These are phyloP conservation scores for Macaranga tanarius DNA, from an alignment of 441 rosid species.

Conservation along the genomic window DNA sequence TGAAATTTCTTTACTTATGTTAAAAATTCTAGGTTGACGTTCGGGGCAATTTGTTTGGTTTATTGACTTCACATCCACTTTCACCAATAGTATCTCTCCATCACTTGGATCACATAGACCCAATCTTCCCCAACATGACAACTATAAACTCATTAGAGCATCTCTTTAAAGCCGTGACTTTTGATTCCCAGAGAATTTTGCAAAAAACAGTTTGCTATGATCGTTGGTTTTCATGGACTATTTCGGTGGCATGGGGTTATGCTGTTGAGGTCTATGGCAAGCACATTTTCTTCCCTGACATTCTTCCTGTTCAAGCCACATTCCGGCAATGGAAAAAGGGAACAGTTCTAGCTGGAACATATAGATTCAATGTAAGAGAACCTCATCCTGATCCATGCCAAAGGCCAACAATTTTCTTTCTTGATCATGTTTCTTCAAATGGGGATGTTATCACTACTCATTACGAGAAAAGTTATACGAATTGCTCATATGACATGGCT, in stretches of 20 bases:
- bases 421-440: constrained; percentile 39
- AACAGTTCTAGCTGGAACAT: constrained; percentile 33
- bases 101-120: constrained; percentile 57
- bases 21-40: constrained; percentile 56
- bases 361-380: constrained; percentile 55
- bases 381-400: constrained; percentile 56
- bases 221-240: constrained; percentile 80
- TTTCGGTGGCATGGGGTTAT: constrained; percentile 92
- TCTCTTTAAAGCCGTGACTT: constrained; percentile 48
- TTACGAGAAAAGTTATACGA: constrained; percentile 49
- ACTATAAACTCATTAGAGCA: constrained; percentile 43
- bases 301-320: constrained; percentile 54
- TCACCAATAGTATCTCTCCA: constrained; percentile 79
- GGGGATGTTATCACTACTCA: constrained; percentile 33
- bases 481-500: constrained; percentile 44
- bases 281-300: constrained; percentile 48
- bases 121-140: constrained; percentile 84
- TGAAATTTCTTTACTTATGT: neutral
- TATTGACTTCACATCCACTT: constrained; percentile 70
- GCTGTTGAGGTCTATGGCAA: constrained; percentile 62
- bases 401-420: constrained; percentile 68
- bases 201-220: constrained; percentile 90
- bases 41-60: constrained; percentile 68
- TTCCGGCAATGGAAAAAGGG: constrained; percentile 64
- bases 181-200: constrained; percentile 67